These are phyloP conservation scores for Acacia acuminata DNA, from an alignment of 306 rosid genomes.

Conservation along the genomic window DNA sequence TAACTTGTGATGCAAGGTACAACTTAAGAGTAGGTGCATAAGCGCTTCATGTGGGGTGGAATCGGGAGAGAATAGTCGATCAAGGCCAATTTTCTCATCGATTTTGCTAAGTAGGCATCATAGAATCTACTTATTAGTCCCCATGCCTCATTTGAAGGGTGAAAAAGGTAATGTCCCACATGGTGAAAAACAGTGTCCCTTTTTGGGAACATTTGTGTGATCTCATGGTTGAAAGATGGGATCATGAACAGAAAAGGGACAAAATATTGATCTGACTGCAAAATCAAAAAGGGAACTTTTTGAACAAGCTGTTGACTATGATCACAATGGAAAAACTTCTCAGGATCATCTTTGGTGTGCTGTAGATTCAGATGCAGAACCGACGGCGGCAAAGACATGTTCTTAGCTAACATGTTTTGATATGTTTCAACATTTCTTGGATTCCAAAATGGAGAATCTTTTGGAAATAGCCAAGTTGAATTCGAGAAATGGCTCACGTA, in stretches of 20 bases:
- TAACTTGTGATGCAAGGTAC: constrained; percentile 38
- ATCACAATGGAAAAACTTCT: constrained; percentile 72
- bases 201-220: constrained; percentile 21
- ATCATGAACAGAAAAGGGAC: constrained; percentile 70
- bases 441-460: constrained; percentile 53
- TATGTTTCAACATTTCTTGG: constrained; percentile 48
- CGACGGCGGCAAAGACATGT: constrained; percentile 27
- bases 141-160: constrained; percentile 28
- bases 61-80: constrained; percentile 19
- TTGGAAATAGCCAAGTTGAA: constrained; percentile 66
- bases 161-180: constrained; percentile 19
- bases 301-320: constrained; percentile 54
- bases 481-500: constrained; percentile 71
- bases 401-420: constrained; percentile 47
- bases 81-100: constrained; percentile 23
- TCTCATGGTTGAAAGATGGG: constrained; percentile 39
- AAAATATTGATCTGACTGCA: constrained; percentile 64
- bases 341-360: constrained; percentile 61
- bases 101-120: not conserved
- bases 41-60: constrained; percentile 34
- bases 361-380: constrained; percentile 61
- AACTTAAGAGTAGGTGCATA: constrained; percentile 42
- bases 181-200: constrained; percentile 25
- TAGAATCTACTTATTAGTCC: constrained; percentile 43
- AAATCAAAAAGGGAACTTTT: constrained; percentile 50